phyloP scores from a whole-genome alignment of 108 stramenopile species.

The Cyclostephanos tholiformis region DNA sequence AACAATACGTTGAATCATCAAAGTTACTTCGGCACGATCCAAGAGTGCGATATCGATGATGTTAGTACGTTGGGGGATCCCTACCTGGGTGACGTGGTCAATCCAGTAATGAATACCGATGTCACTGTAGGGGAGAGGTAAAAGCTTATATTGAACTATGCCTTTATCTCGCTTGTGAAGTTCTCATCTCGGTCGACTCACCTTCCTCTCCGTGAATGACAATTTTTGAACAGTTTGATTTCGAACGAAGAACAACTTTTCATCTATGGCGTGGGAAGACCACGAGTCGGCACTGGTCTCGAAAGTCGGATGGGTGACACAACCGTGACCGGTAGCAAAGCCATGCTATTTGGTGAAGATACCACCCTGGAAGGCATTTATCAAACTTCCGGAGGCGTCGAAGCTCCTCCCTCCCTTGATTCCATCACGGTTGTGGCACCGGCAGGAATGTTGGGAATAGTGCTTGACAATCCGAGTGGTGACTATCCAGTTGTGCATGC shows the following conservation, averaged over 20 bases:
- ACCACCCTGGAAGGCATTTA: slow-evolving; percentile 44
- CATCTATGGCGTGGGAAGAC: slow-evolving; percentile 35
- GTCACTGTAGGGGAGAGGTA: slow-evolving; percentile 40
- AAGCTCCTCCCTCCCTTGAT: slow-evolving; percentile 23
- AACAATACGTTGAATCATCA: background rate
- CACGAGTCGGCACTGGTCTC: background rate
- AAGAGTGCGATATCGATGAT: slow-evolving; percentile 57
- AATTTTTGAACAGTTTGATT: slow-evolving; percentile 14
- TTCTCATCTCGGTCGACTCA: background rate
- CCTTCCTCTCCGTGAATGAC: background rate
- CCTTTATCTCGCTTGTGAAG: background rate
- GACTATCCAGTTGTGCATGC: slow-evolving; percentile 81
- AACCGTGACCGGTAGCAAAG: slow-evolving; percentile 21
- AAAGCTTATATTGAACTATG: background rate
- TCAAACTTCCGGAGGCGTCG: slow-evolving; percentile 5
- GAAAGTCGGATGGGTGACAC: slow-evolving; percentile 33
- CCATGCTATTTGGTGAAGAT: slow-evolving; percentile 44
- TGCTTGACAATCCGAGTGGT: slow-evolving; percentile 82
- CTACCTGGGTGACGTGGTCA: slow-evolving; percentile 59
- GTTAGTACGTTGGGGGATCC: slow-evolving; percentile 85
- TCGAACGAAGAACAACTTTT: slow-evolving; percentile 29
- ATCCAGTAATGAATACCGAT: slow-evolving; percentile 33
- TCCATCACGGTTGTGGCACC: slow-evolving; percentile 44
- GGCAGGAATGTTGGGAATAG: slow-evolving; percentile 82
- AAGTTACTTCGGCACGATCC: slow-evolving; percentile 40